Percentiles rank a stretch among this genome's conserved stretches.
phyloP scores from a whole-genome alignment of 441 rosid species.

The Cnidoscolus chayamansa region DNA sequence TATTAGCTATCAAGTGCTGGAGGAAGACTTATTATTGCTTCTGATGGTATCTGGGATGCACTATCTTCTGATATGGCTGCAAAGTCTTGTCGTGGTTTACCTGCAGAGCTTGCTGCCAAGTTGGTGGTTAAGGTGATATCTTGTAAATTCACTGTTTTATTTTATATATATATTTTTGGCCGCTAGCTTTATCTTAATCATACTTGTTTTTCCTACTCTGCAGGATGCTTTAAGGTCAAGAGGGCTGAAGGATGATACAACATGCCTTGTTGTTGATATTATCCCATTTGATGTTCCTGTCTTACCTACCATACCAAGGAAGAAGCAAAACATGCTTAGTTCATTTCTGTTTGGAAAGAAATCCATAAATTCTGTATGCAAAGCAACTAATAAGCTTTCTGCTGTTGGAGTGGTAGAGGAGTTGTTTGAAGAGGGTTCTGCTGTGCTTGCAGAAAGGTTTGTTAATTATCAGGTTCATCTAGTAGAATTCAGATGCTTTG shows the following conservation, averaged over 20 bases:
- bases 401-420: conserved; percentile 95
- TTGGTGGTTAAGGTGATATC: conserved; percentile 82
- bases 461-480: background rate
- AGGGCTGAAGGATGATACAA: conserved; percentile 98
- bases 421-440: conserved; percentile 99
- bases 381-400: conserved; percentile 74
- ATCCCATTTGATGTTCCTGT: conserved; percentile 78
- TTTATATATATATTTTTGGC: background rate
- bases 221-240: conserved; percentile 96
- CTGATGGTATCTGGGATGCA: conserved; percentile 99
- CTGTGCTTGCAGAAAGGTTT: conserved; percentile 93
- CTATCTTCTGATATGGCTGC: conserved; percentile 91
- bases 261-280: conserved; percentile 97
- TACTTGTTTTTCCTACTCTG: conserved; percentile 19
- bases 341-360: conserved; percentile 68
- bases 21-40: conserved; percentile 92
- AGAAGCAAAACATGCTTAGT: conserved; percentile 62
- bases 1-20: conserved; percentile 82
- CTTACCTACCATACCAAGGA: conserved; percentile 58
- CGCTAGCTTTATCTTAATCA: conserved; percentile 6
- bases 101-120: conserved; percentile 94
- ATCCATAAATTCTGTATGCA: conserved; percentile 41
- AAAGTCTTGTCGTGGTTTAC: conserved; percentile 82
- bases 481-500: background rate
- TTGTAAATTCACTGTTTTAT: background rate